A percentile compares a stretch with the other conserved stretches of the same genome.
Evolutionary conservation across 176 grass and related monocot genomes (phyloP).

Genomic region (Tillandsia leiboldiana): DNA sequence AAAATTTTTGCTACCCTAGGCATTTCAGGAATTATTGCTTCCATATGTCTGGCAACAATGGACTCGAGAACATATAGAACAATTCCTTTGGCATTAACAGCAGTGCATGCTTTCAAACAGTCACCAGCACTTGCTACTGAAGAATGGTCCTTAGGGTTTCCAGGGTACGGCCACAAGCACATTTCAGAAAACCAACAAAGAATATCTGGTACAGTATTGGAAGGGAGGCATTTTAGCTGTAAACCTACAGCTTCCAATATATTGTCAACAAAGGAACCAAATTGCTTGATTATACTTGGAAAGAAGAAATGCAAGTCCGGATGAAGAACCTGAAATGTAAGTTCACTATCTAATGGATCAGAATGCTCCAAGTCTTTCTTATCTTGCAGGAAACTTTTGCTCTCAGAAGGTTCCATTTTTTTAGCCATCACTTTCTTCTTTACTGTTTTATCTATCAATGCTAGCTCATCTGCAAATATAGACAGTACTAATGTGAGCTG

Average conservation of each 20-base stretch:
- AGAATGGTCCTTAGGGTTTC: slow-evolving; percentile 51
- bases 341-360: slow-evolving; percentile 17
- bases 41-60: slow-evolving; percentile 60
- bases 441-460: slow-evolving; percentile 46
- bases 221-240: slow-evolving; percentile 75
- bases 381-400: slow-evolving; percentile 27
- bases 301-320: slow-evolving; percentile 82
- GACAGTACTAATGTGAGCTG: slow-evolving; percentile 79
- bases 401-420: slow-evolving; percentile 28
- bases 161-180: slow-evolving; percentile 86
- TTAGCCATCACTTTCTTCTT: slow-evolving; percentile 33
- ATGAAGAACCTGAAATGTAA: slow-evolving; percentile 46
- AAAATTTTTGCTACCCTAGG: slow-evolving; percentile 74
- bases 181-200: slow-evolving; percentile 97
- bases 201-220: slow-evolving; percentile 61
- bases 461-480: slow-evolving; percentile 77
- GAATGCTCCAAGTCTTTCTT: slow-evolving; percentile 27
- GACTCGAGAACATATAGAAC: slow-evolving; percentile 83
- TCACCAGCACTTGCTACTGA: slow-evolving; percentile 25
- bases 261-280: slow-evolving; percentile 55
- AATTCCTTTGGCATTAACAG: slow-evolving; percentile 78
- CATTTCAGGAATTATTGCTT: slow-evolving; percentile 79
- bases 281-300: slow-evolving; percentile 63
- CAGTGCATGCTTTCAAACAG: slow-evolving; percentile 59
- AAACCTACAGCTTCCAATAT: slow-evolving; percentile 87